Evolutionary conservation across 2,329 filamentous ascomycete species (phyloP), one percentile per base, ranked within the genome.

Genomic region (Trematosphaeria pertusa): DNA sequence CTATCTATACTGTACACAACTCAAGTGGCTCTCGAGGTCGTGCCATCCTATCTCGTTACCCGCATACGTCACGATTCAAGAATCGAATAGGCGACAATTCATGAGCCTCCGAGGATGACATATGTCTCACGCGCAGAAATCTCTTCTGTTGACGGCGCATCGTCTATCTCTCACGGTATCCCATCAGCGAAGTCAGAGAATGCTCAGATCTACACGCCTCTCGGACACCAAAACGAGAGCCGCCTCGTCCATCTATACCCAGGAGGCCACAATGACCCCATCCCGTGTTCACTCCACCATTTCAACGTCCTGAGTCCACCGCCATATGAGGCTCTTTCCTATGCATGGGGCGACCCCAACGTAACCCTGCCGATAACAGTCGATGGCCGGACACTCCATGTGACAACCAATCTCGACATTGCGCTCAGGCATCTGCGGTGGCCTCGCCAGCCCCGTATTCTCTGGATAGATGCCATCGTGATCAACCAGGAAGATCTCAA

Each of bases 381-480:
- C 5, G 17, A 39, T n/a, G 14, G 22, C 3, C 26, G 19, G 14
- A 19, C 15, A 7, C 22, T 39, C 11, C n/a, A 39, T 7, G 30
- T 43, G 20, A 33, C 39, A 6, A 24, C 20, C 6, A 43, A 43
- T 22, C 39, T 43, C n/a, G 24, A 28, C 12, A 11, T 31, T n/a
- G 37, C 37, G 7, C 24, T 39, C 7, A 31, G 26, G n/a, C 4
- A 30, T 5, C 17, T 43, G n/a, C 31, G 32, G 20, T 32, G 11
- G 2, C 5, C 4, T 5, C 5, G 26, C 8, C 5, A 11, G 6
- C 2, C 19, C 12, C 40, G 40, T 3, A 22, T 24, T 10, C 22
- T 46, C 10, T 50, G 47, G 37, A 33, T 47, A 19, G 47, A 50
- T 38, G 47, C 33, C 4, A 33, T 43, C 14, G 34, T 10, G 15